Base-by-base conservation (phyloP, 2,329 filamentous ascomycete species). In the Nemania sp. region DNA sequence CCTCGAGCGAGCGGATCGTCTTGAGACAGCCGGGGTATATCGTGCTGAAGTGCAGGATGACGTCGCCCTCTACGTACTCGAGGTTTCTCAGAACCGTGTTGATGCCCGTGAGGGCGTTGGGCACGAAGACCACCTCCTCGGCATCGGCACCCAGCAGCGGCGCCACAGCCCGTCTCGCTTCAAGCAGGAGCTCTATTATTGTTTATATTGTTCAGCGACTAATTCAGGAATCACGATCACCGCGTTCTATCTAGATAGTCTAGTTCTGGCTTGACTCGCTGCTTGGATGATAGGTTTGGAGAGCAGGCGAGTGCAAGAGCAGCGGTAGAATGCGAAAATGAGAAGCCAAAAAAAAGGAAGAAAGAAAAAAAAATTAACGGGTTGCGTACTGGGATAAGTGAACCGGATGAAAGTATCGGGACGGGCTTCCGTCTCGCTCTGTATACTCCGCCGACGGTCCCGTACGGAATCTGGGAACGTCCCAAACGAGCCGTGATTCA, bases 81-180 rank as follows among this genome's bases (percentile, higher is more conserved):
- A 92, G 72, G 66, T 87, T 90, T n/a, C 86, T 82, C 15, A 92
- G 77, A 6, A 91, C 82, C 0, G 83, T 87, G 69, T 90, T 90
- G 37, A 89, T 73, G 21, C 84, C 87, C 0, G 86, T 90, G 0
- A 88, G 90, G 18, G 89, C 88, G 71, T 92, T 92, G 20, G 85
- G 81, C 1, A 91, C 82, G 62, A 91, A 84, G 1, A 91, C 89
- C 37, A 87, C 78, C 54, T 88, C 84, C 18, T 84, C 76, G 0
- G 78, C 70, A 0, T 84, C 81, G 1, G 81, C 84, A 63, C 89
- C 83, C 49, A 92, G 78, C 40, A 88, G 68, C n/a, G 78, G 74
- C 3, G 86, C 83, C 21, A 91, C 72, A 1, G 82, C 82, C 45
- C 73, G 72, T n/a, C 90, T 87, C 17, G 87, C 80, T 49, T 79